Percentiles rank a stretch among this genome's conserved stretches.
Conservation (phyloP, 768 basidiomycete genomes). For the Panaeolus papilionaceus region DNA sequence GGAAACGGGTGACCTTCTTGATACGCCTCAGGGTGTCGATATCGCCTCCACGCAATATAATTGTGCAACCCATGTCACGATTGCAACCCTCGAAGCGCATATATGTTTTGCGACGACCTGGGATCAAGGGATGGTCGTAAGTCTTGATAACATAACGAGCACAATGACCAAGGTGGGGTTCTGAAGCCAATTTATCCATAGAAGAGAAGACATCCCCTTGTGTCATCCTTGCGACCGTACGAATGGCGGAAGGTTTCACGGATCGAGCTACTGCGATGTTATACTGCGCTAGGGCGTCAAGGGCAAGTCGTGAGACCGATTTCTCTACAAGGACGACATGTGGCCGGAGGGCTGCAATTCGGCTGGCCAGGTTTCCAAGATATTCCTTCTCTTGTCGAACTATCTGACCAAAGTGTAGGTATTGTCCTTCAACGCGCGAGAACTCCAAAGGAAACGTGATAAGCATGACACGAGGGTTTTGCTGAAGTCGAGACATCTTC, state of each 20-base stretch:
- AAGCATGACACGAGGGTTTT: conserved; percentile 94
- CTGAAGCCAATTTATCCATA: conserved; percentile 90
- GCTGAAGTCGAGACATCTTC: conserved; percentile 82
- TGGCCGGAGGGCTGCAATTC: conserved; percentile 90
- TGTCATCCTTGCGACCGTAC: conserved; percentile 91
- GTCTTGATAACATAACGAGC: conserved; percentile 87
- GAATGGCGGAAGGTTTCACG: conserved; percentile 88
- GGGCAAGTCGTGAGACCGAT: conserved; percentile 87
- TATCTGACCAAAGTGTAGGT: conserved; percentile 91
- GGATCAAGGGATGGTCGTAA: conserved; percentile 92
- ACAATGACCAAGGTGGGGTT: conserved; percentile 91
- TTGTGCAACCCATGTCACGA: conserved; percentile 92
- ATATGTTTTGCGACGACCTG: conserved; percentile 93
- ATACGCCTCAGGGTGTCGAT: conserved; percentile 80
- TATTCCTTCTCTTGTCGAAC: conserved; percentile 94
- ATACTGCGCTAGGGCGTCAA: conserved; percentile 84
- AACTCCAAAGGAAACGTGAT: conserved; percentile 96
- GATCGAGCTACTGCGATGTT: conserved; percentile 91
- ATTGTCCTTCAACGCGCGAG: conserved; percentile 89
- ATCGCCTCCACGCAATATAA: conserved; percentile 88
- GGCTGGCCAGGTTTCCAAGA: conserved; percentile 82
- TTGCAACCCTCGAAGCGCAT: conserved; percentile 99
- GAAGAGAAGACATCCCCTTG: conserved; percentile 95
- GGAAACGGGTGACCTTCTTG: conserved; percentile 92
- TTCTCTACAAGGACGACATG: conserved; percentile 93